A percentile compares a stretch with the other conserved stretches of the same genome.
Conservation (phyloP, 108 stramenopile species). For the Aurantiochytrium sp. region DNA sequence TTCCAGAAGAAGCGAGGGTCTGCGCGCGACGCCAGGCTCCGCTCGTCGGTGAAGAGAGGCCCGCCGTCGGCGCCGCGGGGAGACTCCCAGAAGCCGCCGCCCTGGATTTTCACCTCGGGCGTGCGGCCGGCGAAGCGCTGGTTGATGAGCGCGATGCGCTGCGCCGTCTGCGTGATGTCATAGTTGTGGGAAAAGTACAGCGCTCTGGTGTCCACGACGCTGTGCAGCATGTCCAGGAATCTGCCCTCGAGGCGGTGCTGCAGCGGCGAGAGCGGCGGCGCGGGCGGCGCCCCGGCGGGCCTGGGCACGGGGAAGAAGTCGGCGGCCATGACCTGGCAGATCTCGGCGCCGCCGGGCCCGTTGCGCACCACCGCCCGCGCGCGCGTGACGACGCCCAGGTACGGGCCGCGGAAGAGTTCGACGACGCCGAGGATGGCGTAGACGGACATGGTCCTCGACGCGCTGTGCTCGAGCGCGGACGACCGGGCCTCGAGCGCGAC, state of each 20-base stretch:
- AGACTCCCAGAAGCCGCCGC: constrained; percentile 38
- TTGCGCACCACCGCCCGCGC: neutral
- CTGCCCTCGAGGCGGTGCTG: neutral
- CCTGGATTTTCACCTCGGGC: neutral
- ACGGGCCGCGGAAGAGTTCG: neutral
- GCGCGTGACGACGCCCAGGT: neutral
- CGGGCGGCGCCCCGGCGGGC: neutral
- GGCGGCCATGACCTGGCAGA: neutral
- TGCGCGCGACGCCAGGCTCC: constrained; percentile 36
- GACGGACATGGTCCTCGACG: neutral
- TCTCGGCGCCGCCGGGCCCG: neutral
- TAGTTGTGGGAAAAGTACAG: constrained; percentile 53
- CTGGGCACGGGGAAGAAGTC: constrained; percentile 2
- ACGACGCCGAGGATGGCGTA: neutral
- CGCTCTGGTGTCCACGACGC: neutral
- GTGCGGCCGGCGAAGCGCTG: neutral
- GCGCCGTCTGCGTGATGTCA: constrained; percentile 51
- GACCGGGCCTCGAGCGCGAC: neutral
- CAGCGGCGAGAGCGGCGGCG: neutral
- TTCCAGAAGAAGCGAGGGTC: constrained; percentile 94
- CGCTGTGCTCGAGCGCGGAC: neutral
- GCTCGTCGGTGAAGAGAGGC: neutral
- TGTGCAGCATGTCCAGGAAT: constrained; percentile 26
- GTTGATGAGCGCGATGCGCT: constrained; percentile 34
- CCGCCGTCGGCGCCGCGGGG: neutral